Evolutionary conservation across 2,329 filamentous ascomycete species (phyloP).

Genomic region (Aspergillus oerlinghausenensis): DNA sequence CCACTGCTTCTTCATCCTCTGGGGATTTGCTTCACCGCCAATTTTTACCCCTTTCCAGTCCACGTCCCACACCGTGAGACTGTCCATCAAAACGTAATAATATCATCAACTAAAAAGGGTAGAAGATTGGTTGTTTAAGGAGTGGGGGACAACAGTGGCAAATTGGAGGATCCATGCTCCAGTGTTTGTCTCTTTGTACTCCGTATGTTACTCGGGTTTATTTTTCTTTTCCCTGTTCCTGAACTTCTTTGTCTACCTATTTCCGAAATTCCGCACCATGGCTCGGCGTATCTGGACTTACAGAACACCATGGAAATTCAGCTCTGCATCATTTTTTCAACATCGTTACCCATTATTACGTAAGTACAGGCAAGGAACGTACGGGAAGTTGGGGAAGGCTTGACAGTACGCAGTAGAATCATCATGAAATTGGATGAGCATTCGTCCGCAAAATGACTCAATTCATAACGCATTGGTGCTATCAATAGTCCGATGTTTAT

Average conservation of each 20-base stretch:
- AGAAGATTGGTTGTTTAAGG: neutral
- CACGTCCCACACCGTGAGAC: neutral
- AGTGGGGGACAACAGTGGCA: neutral
- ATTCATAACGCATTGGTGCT: neutral
- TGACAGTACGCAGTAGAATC: neutral
- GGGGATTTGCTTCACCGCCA: neutral
- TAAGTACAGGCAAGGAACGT: slow-evolving; percentile 1
- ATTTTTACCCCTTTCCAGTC: neutral
- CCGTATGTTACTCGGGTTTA: neutral
- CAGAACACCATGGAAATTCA: neutral
- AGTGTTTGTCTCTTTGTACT: neutral
- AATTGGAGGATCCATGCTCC: neutral
- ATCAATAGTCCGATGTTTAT: neutral
- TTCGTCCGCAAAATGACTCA: slow-evolving; percentile 3
- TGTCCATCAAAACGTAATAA: neutral
- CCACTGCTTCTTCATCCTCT: neutral
- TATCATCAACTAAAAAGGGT: neutral
- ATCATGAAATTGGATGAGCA: neutral
- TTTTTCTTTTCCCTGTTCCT: neutral
- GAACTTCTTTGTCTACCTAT: neutral
- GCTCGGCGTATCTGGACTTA: neutral
- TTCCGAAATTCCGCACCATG: neutral
- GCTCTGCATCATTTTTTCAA: neutral
- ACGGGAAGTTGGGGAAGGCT: neutral
- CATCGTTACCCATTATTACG: slow-evolving; percentile 6